Conservation (phyloP, 768 basidiomycete genomes). For the Agrocybe chaxingu region DNA sequence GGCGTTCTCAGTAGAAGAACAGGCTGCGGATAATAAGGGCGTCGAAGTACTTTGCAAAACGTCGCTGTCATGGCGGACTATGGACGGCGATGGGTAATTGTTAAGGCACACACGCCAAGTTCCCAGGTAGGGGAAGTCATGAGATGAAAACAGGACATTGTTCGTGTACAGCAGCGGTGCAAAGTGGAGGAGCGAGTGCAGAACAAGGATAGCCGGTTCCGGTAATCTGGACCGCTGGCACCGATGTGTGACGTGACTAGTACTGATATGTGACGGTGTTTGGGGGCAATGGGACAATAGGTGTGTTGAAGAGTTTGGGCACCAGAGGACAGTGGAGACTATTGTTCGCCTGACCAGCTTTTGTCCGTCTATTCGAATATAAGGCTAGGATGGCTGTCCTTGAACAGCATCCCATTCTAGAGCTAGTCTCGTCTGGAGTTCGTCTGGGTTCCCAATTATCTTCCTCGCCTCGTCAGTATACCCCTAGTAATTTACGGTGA, state of each 20-base stretch:
- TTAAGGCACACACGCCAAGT: too few relatives aligned
- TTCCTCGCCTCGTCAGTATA: constrained; percentile 1
- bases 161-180: too few relatives aligned
- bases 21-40: too few relatives aligned
- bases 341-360: constrained; percentile 8
- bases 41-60: too few relatives aligned
- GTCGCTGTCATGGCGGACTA: too few relatives aligned
- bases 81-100: too few relatives aligned
- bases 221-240: constrained; percentile 3
- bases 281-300: constrained; percentile 7
- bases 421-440: constrained; percentile 28
- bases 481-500: constrained; percentile 7
- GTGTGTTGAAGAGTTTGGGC: constrained; percentile 1
- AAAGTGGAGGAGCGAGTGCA: too few relatives aligned
- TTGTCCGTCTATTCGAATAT: constrained; percentile 16
- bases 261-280: neutral
- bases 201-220: constrained; percentile 10
- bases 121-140: too few relatives aligned
- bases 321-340: constrained; percentile 11
- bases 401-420: constrained; percentile 17
- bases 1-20: too few relatives aligned
- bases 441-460: neutral
- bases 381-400: constrained; percentile 11
- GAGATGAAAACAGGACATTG: too few relatives aligned
- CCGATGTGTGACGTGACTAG: constrained; percentile 12